A percentile compares a stretch with the other conserved stretches of the same genome.
Conservation (phyloP, 1,284 basidiomycete species). For the Tilletia caries region DNA sequence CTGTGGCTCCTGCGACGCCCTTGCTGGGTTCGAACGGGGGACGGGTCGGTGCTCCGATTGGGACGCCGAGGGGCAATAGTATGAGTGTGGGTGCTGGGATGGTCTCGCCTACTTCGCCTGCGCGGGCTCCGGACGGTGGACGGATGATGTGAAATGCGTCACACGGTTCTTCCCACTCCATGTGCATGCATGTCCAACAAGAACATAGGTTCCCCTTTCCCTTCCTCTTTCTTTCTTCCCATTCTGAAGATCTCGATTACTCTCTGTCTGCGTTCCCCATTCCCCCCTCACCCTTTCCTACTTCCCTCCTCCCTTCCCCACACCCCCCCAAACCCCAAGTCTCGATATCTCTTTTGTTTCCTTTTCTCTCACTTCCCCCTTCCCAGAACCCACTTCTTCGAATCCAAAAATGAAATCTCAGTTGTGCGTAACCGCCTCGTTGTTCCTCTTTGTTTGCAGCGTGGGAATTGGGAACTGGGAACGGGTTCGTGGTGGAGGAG, state of each 20-base stretch:
- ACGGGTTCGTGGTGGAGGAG: too few species aligned
- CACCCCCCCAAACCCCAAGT: not conserved
- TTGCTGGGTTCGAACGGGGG: not conserved
- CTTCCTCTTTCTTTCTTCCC: not conserved
- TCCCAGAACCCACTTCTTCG: too few species aligned
- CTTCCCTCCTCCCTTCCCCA: not conserved
- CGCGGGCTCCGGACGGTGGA: not conserved
- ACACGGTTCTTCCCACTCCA: not conserved
- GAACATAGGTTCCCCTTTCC: not conserved
- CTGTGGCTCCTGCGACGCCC: not conserved
- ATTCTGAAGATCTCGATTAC: not conserved
- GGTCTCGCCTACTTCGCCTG: conserved; percentile 2
- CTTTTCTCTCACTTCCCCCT: not conserved
- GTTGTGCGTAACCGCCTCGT: too few species aligned
- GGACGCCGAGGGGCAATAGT: not conserved
- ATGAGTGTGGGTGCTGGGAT: not conserved
- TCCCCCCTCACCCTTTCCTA: not conserved
- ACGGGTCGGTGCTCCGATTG: not conserved
- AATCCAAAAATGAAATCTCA: conserved; percentile 4
- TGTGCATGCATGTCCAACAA: not conserved
- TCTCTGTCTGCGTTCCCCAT: not conserved
- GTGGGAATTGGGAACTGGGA: too few species aligned
- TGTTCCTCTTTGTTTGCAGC: too few species aligned
- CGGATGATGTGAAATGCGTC: not conserved
- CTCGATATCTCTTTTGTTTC: not conserved